These are phyloP conservation scores for Cladophialophora carrionii DNA, from an alignment of 2,329 filamentous ascomycete genomes.

Conservation along the genomic window DNA sequence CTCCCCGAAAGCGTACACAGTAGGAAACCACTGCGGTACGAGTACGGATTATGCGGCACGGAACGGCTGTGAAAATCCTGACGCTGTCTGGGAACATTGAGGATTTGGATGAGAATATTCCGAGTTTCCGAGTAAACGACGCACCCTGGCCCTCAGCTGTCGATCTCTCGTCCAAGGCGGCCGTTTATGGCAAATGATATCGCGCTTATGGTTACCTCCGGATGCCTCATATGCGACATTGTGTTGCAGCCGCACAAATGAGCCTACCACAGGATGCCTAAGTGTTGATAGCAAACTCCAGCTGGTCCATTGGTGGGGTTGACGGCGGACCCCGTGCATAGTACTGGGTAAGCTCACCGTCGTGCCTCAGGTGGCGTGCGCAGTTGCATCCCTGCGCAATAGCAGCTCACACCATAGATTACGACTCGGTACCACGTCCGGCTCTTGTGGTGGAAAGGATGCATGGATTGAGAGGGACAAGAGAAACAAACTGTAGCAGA, in stretches of 20 bases:
- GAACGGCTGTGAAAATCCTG: background rate
- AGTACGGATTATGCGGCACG: slow-evolving; percentile 9
- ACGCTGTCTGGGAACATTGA: background rate
- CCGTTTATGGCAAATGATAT: slow-evolving; percentile 5
- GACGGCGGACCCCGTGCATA: background rate
- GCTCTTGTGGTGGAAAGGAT: too few relatives aligned
- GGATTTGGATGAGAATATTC: slow-evolving; percentile 2
- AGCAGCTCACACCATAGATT: background rate
- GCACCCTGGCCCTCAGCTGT: slow-evolving; percentile 13
- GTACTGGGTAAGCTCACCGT: background rate
- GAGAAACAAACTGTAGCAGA: background rate
- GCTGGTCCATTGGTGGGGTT: background rate
- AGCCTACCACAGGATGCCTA: slow-evolving; percentile 1
- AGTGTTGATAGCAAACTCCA: background rate
- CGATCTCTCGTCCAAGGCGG: slow-evolving; percentile 1
- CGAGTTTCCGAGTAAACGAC: background rate
- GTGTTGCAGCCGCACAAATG: background rate
- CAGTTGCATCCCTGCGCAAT: background rate
- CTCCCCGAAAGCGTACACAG: background rate
- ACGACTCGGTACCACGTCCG: too few relatives aligned
- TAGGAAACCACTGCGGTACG: background rate
- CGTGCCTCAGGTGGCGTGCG: background rate
- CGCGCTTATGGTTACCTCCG: slow-evolving; percentile 15
- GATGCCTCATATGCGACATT: background rate
- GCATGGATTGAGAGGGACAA: background rate